Percentiles rank a stretch among this genome's conserved stretches.
Evolutionary conservation across 352 stramenopile genomes (phyloP).

Genomic region (Detonula confervacea): DNA sequence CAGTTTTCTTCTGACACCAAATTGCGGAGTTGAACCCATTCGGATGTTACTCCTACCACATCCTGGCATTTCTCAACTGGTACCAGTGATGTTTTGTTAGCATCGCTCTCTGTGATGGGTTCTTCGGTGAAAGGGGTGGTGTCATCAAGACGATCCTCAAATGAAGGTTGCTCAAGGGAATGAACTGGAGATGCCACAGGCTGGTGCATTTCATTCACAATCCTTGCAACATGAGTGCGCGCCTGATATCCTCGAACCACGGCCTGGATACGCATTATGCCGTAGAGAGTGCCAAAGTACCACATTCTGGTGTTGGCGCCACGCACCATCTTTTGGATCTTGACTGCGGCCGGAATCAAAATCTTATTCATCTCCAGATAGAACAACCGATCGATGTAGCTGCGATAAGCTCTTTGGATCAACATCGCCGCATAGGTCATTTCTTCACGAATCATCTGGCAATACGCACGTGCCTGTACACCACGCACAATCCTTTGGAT

Average conservation of each 20-base stretch:
- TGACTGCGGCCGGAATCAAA: slow-evolving; percentile 47
- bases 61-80: slow-evolving; percentile 28
- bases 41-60: slow-evolving; percentile 24
- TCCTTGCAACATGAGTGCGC: slow-evolving; percentile 12
- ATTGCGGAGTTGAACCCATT: slow-evolving; percentile 37
- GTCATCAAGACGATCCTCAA: slow-evolving; percentile 17
- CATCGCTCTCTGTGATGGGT: not conserved
- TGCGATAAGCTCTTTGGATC: slow-evolving; percentile 70
- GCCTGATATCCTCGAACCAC: slow-evolving; percentile 60
- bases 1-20: slow-evolving; percentile 76
- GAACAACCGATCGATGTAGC: slow-evolving; percentile 40
- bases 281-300: slow-evolving; percentile 48
- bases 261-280: slow-evolving; percentile 63
- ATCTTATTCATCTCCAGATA: slow-evolving; percentile 54
- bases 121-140: slow-evolving; percentile 13
- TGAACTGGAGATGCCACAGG: slow-evolving; percentile 34
- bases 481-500: slow-evolving; percentile 64
- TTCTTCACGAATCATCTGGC: slow-evolving; percentile 36
- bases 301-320: slow-evolving; percentile 46
- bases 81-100: slow-evolving; percentile 41
- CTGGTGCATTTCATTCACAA: slow-evolving; percentile 39
- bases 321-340: slow-evolving; percentile 73
- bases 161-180: slow-evolving; percentile 18
- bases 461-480: slow-evolving; percentile 55
- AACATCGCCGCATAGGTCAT: slow-evolving; percentile 33